Conservation (phyloP, 2,329 filamentous ascomycete species). For the Volutella citrinella region DNA sequence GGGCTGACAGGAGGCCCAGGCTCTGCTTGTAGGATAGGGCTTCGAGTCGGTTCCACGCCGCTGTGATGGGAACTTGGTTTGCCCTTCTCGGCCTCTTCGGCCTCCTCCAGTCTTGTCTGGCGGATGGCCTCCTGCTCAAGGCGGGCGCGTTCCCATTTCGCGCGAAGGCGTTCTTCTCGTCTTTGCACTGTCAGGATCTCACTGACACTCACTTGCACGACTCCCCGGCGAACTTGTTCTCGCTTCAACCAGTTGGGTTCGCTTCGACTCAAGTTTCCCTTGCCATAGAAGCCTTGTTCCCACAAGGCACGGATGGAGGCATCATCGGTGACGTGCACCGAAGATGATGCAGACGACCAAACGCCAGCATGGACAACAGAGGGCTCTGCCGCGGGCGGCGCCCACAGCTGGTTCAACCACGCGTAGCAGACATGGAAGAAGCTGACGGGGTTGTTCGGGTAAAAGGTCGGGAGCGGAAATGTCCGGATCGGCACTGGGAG, state of each 20-base stretch:
- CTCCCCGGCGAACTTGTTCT: conserved; percentile 70
- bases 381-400: conserved; percentile 63
- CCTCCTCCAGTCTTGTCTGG: conserved; percentile 55
- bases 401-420: conserved; percentile 71
- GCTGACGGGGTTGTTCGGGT: conserved; percentile 90
- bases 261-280: conserved; percentile 87
- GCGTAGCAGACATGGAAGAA: conserved; percentile 75
- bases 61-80: too few species aligned
- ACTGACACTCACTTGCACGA: conserved; percentile 65
- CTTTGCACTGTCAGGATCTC: conserved; percentile 77
- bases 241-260: conserved; percentile 90
- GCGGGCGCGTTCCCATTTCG: conserved; percentile 90
- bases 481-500: conserved; percentile 77
- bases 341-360: conserved; percentile 79
- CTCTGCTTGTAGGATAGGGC: background rate
- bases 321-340: conserved; percentile 78
- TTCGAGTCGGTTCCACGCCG: conserved; percentile 1
- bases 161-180: conserved; percentile 74
- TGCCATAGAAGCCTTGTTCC: conserved; percentile 97
- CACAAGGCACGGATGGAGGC: conserved; percentile 77
- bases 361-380: conserved; percentile 65
- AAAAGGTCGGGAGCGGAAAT: conserved; percentile 81
- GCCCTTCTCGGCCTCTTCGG: conserved; percentile 25
- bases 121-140: conserved; percentile 82
- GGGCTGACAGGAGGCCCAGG: conserved; percentile 43